These are phyloP conservation scores for Antarctomyces pellizariae DNA, from an alignment of 495 filamentous ascomycete genomes.

Conservation along the genomic window DNA sequence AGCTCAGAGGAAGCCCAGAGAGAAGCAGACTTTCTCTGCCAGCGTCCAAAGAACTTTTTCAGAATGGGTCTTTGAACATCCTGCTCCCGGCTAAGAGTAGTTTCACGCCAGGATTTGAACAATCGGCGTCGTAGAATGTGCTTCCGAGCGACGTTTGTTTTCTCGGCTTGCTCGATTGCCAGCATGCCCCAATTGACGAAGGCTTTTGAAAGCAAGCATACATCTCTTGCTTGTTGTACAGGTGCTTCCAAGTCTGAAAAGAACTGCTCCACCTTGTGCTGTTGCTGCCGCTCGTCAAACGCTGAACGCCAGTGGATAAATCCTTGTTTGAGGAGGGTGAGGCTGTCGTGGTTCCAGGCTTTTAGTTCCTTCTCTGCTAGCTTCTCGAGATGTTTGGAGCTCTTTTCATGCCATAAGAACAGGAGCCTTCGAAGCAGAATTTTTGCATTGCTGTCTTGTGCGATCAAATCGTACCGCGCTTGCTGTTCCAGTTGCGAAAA, in stretches of 20 bases:
- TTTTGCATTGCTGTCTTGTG: no score
- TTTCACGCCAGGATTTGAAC: constrained; percentile 55
- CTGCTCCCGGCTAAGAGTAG: constrained; percentile 43
- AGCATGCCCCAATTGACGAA: constrained; percentile 52
- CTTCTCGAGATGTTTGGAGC: constrained; percentile 20
- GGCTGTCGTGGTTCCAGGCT: constrained; percentile 27
- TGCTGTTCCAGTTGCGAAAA: no score
- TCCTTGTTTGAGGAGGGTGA: constrained; percentile 28
- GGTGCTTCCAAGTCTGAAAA: constrained; percentile 36
- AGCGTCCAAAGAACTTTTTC: constrained; percentile 29
- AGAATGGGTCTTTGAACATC: constrained; percentile 40
- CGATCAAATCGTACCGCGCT: no score
- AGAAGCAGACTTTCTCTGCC: constrained; percentile 22
- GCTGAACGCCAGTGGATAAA: constrained; percentile 33
- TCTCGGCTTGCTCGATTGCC: constrained; percentile 30
- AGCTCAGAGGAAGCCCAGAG: constrained; percentile 15
- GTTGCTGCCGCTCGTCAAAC: constrained; percentile 23
- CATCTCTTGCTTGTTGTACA: constrained; percentile 34
- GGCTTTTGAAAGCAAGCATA: constrained; percentile 44
- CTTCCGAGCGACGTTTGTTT: constrained; percentile 27
- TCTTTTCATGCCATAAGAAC: constrained; percentile 28
- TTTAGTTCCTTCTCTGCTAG: constrained; percentile 20
- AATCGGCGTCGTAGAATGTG: constrained; percentile 49
- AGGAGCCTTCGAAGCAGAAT: constrained; percentile 23
- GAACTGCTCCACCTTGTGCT: constrained; percentile 29